Evolutionary conservation across 257 asterid species (phyloP), one percentile per base, ranked within the genome.

Genomic region (Plectranthus barbatus): DNA sequence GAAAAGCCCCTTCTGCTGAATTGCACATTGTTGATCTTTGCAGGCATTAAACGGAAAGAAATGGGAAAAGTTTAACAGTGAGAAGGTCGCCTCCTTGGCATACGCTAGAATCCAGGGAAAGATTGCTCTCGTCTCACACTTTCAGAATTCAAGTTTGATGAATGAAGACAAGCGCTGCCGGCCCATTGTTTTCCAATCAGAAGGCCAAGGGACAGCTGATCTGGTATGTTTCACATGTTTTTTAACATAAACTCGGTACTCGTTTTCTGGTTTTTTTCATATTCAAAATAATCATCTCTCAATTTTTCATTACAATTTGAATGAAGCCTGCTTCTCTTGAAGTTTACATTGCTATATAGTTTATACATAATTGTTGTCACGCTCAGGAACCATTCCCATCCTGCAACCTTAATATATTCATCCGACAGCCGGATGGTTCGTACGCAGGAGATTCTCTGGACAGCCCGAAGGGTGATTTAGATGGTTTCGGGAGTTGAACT

Each of bases 41-140:
- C 80, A 92, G 99, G 91, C 79, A 60, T 89, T 92, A 73, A 86
- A 92, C 68, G 97, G 99, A 74, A 92, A 83, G 87, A 92, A 87
- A 77, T 92, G 99, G 99, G 99, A 92, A 62, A 92, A 86, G 67
- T 92, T 92, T 40, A 92, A 92, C 48, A 92, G 99, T 44, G 99
- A 89, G 75, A 92, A 92, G 65, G 95, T 92, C 26, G 96, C 97
- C n/a, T 86, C 99, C 10, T 81, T 92, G 76, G 99, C 99, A 55
- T 91, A 91, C 71, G 96, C 95, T 0, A 84, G 98, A 72, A 91
- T 91, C 62, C 98, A 91, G 65, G 97, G 99, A 55, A 92, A 85
- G 69, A 42, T 69, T 37, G 93, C 97, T 39, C 76, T 92, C 2
- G 75, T 92, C 66, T 83, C 95, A 0, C 99, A 92, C 79, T 92